Conservation (phyloP, 257 asterid species). For the Verbascum thapsus region DNA sequence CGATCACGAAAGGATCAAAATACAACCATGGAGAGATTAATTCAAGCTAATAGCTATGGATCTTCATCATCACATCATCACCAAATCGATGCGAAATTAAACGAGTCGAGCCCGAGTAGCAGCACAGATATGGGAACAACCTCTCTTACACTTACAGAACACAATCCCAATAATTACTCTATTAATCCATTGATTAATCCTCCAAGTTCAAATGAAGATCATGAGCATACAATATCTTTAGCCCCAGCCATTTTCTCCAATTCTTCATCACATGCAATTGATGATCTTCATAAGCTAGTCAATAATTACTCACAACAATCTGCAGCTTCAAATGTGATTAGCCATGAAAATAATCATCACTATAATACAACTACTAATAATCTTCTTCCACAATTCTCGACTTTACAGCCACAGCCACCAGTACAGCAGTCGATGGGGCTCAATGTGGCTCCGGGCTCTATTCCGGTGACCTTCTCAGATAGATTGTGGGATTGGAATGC, state of each 20-base stretch:
- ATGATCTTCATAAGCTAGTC: conserved; percentile 76
- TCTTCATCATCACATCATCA: conserved; percentile 19
- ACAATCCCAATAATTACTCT: conserved; percentile 26
- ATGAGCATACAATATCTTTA: conserved; percentile 17
- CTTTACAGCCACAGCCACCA: conserved; percentile 38
- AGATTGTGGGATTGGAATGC: conserved; percentile 90
- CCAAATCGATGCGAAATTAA: conserved; percentile 39
- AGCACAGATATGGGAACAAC: conserved; percentile 53
- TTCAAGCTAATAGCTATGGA: conserved; percentile 21
- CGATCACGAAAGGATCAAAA: conserved; percentile 1
- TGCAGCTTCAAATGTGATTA: conserved; percentile 23
- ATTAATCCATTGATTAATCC: conserved; percentile 42
- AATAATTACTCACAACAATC: conserved; percentile 44
- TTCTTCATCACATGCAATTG: conserved; percentile 38
- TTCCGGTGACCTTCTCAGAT: conserved; percentile 49
- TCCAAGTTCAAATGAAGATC: conserved; percentile 29
- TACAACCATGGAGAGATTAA: conserved; percentile 22
- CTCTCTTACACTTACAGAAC: conserved; percentile 48
- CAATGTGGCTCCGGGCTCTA: conserved; percentile 37
- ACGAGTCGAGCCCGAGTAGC: conserved; percentile 59
- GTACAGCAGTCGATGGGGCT: conserved; percentile 25
- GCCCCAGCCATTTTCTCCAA: conserved; percentile 33
- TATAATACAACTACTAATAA: conserved; percentile 28
- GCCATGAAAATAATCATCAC: conserved; percentile 28
- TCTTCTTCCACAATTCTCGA: conserved; percentile 41